These are phyloP conservation scores for Cladochytrium replicatum DNA, from an alignment of 192 early-diverging fungal species.

Conservation along the genomic window DNA sequence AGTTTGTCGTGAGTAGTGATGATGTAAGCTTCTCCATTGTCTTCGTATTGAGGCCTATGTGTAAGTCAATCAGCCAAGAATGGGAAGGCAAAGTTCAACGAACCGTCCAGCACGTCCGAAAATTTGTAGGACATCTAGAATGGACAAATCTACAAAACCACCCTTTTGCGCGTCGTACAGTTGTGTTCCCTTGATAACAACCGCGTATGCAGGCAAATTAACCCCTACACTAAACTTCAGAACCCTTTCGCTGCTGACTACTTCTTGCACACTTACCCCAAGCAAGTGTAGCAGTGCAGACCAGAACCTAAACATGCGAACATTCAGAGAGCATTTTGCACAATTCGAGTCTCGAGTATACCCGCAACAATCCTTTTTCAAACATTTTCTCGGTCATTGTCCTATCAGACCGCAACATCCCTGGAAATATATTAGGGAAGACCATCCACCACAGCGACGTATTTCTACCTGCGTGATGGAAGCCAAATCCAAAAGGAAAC, in stretches of 20 bases:
- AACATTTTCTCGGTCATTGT: slow-evolving; percentile 81
- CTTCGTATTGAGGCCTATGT: slow-evolving; percentile 65
- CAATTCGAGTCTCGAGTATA: slow-evolving; percentile 8
- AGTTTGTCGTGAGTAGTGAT: slow-evolving; percentile 90
- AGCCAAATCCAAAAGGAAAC: slow-evolving; percentile 72
- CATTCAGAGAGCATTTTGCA: background rate
- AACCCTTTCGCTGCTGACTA: no score
- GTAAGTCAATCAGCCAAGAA: slow-evolving; percentile 1
- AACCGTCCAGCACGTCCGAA: slow-evolving; percentile 94
- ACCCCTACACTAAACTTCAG: slow-evolving; percentile 30
- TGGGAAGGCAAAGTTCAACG: slow-evolving; percentile 3
- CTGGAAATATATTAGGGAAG: no score
- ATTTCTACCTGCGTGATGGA: slow-evolving; percentile 78
- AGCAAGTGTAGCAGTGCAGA: slow-evolving; percentile 95
- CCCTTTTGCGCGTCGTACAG: slow-evolving; percentile 92
- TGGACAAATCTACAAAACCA: slow-evolving; percentile 85
- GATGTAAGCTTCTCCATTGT: slow-evolving; percentile 88
- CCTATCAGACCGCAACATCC: slow-evolving; percentile 86
- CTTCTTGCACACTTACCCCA: slow-evolving; percentile 77
- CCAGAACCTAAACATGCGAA: slow-evolving; percentile 55
- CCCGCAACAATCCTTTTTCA: slow-evolving; percentile 67
- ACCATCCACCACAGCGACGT: background rate
- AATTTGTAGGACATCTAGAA: slow-evolving; percentile 98
- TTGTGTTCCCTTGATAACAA: slow-evolving; percentile 96
- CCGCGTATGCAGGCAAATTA: slow-evolving; percentile 96